phyloP scores from a whole-genome alignment of 371 early-diverging fungal genomes.

The Mucor piriformis region DNA sequence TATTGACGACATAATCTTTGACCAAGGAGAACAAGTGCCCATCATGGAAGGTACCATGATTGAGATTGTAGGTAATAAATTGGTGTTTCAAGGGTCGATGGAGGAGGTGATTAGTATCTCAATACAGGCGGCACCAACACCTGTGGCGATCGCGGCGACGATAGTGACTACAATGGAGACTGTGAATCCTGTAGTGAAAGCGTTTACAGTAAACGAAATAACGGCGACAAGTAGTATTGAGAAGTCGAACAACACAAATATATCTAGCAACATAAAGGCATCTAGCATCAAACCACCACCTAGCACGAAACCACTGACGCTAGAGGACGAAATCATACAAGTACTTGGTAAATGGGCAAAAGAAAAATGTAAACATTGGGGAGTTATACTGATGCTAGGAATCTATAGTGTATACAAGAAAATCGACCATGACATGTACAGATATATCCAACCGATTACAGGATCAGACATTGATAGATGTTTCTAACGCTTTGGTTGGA shows the following conservation, averaged over 20 bases:
- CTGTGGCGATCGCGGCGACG: no score
- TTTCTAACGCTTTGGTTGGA: background rate
- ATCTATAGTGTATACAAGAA: conserved; percentile 23
- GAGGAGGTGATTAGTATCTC: background rate
- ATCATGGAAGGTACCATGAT: conserved; percentile 29
- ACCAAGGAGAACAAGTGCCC: conserved; percentile 29
- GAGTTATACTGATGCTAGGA: no score
- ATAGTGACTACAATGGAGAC: no score
- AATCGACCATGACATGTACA: conserved; percentile 31
- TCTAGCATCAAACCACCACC: background rate
- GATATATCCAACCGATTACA: conserved; percentile 10
- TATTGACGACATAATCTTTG: conserved; percentile 30
- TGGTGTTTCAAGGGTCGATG: conserved; percentile 22
- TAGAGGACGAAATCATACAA: conserved; percentile 25
- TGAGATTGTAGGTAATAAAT: conserved; percentile 31
- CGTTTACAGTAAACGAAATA: no score
- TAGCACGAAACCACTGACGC: background rate
- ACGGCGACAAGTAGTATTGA: background rate
- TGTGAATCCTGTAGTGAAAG: no score
- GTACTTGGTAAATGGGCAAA: conserved; percentile 20
- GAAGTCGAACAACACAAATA: background rate
- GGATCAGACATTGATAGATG: background rate
- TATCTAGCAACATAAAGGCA: no score
- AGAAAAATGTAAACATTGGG: background rate
- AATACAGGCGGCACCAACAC: background rate